Conservation (phyloP, 495 filamentous ascomycete species). For the Podospora appendiculata region DNA sequence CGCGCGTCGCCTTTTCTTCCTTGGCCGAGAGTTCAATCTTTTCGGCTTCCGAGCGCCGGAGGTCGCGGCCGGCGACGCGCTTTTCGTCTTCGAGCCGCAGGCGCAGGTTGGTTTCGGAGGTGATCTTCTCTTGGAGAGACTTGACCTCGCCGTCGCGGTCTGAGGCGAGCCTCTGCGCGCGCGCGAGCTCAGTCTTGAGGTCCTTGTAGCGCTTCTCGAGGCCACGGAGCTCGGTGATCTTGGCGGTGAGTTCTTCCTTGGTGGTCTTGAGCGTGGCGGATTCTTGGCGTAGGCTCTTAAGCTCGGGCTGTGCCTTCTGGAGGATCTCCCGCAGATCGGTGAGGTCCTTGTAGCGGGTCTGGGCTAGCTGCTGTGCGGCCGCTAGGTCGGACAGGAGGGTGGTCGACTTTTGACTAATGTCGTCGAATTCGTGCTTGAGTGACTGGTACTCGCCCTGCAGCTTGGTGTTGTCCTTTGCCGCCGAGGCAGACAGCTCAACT, state of each 20-base stretch:
- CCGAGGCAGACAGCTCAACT: constrained; percentile 31
- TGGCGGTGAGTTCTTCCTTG: constrained; percentile 64
- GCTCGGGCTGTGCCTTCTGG: constrained; percentile 79
- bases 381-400: constrained; percentile 76
- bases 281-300: constrained; percentile 67
- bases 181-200: constrained; percentile 61
- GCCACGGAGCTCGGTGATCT: constrained; percentile 58
- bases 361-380: constrained; percentile 77
- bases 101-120: constrained; percentile 64
- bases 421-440: constrained; percentile 65
- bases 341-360: constrained; percentile 80
- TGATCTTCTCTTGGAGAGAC: constrained; percentile 63
- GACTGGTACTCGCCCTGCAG: constrained; percentile 50
- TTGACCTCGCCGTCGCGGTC: constrained; percentile 74
- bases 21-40: constrained; percentile 68
- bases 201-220: constrained; percentile 78
- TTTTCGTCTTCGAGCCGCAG: constrained; percentile 70
- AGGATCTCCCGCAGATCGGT: constrained; percentile 69
- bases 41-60: constrained; percentile 66
- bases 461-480: constrained; percentile 33
- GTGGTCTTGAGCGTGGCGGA: constrained; percentile 59
- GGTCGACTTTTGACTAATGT: constrained; percentile 58
- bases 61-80: constrained; percentile 60
- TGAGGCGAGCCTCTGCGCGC: constrained; percentile 56
- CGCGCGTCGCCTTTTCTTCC: constrained; percentile 56